Base-by-base conservation (phyloP, 2,329 filamentous ascomycete species). In the Paecilomyces sp. region DNA sequence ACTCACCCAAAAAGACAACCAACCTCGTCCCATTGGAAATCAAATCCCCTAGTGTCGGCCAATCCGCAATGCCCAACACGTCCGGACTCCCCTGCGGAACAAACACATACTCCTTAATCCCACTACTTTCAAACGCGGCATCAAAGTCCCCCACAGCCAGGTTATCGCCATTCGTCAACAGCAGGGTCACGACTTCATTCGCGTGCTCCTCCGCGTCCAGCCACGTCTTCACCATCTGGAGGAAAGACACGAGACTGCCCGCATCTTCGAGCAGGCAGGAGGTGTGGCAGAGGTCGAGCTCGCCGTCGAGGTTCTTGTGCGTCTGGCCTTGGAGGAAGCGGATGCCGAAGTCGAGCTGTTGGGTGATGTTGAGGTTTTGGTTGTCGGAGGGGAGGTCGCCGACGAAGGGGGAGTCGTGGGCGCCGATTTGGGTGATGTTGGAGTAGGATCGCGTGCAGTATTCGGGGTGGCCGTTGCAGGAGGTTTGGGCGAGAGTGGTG, bases 401-500 rank as follows among this genome's bases (percentile, higher is more conserved):
- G 50, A 87, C 81, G 67, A 89, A 89, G 41, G 85, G 81, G 13
- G 82, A 83, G 74, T 90, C 82, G 74, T 90, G 88, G 6, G 87
- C 80, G 25, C 86, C 88, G 18, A 87, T 74, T 60, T 83, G 81
- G n/a, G 82, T 82, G 58, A 88, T 71, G 41, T 86, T 79, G 62
- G 84, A 83, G 74, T 88, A 88, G 51, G 70, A 73, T 47, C 82
- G 80, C 55, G 71, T 69, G 73, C 86, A 88, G 58, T 85, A 81
- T 47, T 79, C 78, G 1, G 80, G 66, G 57, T 80, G 76, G 62
- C 85, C 85, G 67, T 88, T 88, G 75, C 86, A 88, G 63, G 69
- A 60, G 24, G 60, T 60, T 25, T 51, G 3, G 6, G 56, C 25
- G 28, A 30, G 15, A 12, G 31, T 50, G 34, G 18, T 31, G 9